Evolutionary conservation across 1,139 yeast species (phyloP).

Genomic region (Scheffersomyces cryptocercus): DNA sequence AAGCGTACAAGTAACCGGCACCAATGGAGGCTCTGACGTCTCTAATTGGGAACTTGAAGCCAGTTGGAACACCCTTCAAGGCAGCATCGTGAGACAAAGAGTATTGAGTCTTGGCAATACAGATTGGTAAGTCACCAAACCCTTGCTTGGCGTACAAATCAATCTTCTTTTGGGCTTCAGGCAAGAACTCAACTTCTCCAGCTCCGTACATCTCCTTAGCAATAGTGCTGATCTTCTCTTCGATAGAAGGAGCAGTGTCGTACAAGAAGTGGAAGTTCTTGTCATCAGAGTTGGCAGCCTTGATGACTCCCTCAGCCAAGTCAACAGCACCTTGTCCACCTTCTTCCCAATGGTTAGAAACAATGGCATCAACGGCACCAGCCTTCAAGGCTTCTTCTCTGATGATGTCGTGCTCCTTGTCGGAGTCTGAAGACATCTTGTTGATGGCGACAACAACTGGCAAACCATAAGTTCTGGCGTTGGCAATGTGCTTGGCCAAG

Average conservation of each 20-base stretch:
- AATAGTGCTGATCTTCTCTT: slow-evolving; percentile 78
- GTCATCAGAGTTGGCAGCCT: slow-evolving; percentile 58
- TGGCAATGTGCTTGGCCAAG: slow-evolving; percentile 86
- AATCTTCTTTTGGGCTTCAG: slow-evolving; percentile 82
- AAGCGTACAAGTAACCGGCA: slow-evolving; percentile 94
- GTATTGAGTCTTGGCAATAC: slow-evolving; percentile 98
- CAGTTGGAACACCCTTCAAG: slow-evolving; percentile 93
- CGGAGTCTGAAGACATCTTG: slow-evolving; percentile 84
- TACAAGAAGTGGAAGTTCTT: slow-evolving; percentile 72
- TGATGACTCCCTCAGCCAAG: slow-evolving; percentile 82
- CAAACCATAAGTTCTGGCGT: slow-evolving; percentile 83
- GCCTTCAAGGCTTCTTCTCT: slow-evolving; percentile 83
- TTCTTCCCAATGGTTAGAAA: slow-evolving; percentile 96
- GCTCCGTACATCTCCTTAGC: slow-evolving; percentile 96
- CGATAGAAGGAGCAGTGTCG: slow-evolving; percentile 69
- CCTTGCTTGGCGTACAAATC: slow-evolving; percentile 88
- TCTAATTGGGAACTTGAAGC: slow-evolving; percentile 91
- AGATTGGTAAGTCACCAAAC: slow-evolving; percentile 87
- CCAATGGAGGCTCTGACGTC: slow-evolving; percentile 95
- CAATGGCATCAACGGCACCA: slow-evolving; percentile 95
- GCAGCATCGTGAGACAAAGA: slow-evolving; percentile 93
- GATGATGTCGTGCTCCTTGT: slow-evolving; percentile 80
- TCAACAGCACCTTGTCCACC: slow-evolving; percentile 95
- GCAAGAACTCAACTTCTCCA: slow-evolving; percentile 79
- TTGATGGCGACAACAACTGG: slow-evolving; percentile 97